A percentile compares a stretch with the other conserved stretches of the same genome.
These are phyloP conservation scores for Ilex aquifolium DNA, from an alignment of 257 asterid genomes.

Conservation along the genomic window DNA sequence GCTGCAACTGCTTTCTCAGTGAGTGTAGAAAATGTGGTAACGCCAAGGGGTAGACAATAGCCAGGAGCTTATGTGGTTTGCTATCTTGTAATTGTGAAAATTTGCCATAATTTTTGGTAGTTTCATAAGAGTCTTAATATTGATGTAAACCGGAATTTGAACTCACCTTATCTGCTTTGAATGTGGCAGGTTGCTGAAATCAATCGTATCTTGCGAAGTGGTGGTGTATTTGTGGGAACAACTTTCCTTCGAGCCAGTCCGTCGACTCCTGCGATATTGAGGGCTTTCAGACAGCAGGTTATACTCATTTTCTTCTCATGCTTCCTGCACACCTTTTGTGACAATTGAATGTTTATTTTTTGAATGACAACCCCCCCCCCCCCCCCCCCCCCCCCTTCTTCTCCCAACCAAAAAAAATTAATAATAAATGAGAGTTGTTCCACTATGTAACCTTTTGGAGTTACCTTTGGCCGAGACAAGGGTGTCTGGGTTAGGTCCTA, in stretches of 20 bases:
- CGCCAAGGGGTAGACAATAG: no score
- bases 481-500: no score
- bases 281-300: conserved; percentile 63
- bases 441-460: neutral
- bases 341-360: neutral
- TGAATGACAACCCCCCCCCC: neutral
- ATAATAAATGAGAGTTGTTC: no score
- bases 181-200: conserved; percentile 75
- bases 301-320: conserved; percentile 5
- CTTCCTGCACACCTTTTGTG: conserved; percentile 5
- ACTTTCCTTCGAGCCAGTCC: conserved; percentile 76
- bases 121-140: no score
- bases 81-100: neutral
- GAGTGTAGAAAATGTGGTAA: no score
- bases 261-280: conserved; percentile 56
- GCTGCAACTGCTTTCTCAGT: no score
- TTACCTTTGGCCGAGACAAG: no score
- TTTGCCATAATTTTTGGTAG: no score
- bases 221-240: conserved; percentile 85
- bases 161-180: conserved; percentile 5
- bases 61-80: neutral
- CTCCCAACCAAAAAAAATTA: no score
- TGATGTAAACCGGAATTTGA: no score
- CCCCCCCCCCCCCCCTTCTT: no score
- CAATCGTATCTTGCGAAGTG: conserved; percentile 71